Percentiles rank a stretch among this genome's conserved stretches.
These are phyloP conservation scores for Fraxinus velutina DNA, from an alignment of 305 asterid genomes.

Conservation along the genomic window DNA sequence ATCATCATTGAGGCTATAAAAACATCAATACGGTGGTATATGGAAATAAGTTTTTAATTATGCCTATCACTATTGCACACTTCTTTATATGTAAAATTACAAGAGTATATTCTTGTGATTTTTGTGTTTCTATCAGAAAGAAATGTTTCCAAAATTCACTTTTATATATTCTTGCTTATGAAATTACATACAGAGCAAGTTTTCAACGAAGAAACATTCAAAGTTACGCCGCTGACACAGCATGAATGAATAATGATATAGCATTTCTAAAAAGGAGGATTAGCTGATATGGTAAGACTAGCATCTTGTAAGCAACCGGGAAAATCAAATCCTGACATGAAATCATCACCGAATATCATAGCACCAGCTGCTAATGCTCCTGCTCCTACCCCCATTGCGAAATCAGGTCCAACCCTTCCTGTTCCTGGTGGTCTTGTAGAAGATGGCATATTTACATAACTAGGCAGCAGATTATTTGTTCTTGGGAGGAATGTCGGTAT, in stretches of 20 bases:
- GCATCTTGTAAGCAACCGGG: slow-evolving; percentile 40
- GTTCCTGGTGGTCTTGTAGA: slow-evolving; percentile 40
- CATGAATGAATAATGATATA: not conserved
- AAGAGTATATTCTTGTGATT: not conserved
- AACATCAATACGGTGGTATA: not conserved
- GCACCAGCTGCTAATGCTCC: slow-evolving; percentile 84
- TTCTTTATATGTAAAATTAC: not conserved
- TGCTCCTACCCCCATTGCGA: slow-evolving; percentile 63
- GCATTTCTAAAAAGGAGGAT: slow-evolving; percentile 46
- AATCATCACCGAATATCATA: slow-evolving; percentile 64
- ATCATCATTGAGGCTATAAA: not conserved
- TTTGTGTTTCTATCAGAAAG: not conserved
- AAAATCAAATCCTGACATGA: slow-evolving; percentile 54
- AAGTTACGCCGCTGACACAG: not conserved
- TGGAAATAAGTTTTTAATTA: not conserved
- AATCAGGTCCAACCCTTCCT: slow-evolving; percentile 42
- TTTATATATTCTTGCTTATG: not conserved
- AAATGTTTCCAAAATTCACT: not conserved
- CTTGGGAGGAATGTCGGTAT: slow-evolving; percentile 40
- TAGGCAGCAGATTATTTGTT: slow-evolving; percentile 31
- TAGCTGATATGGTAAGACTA: slow-evolving; percentile 35
- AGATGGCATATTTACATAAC: slow-evolving; percentile 49
- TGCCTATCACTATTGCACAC: not conserved
- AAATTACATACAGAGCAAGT: not conserved
- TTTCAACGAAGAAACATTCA: not conserved